These are phyloP conservation scores for Rhizopogon salebrosus DNA, from an alignment of 768 basidiomycete genomes.

Conservation along the genomic window DNA sequence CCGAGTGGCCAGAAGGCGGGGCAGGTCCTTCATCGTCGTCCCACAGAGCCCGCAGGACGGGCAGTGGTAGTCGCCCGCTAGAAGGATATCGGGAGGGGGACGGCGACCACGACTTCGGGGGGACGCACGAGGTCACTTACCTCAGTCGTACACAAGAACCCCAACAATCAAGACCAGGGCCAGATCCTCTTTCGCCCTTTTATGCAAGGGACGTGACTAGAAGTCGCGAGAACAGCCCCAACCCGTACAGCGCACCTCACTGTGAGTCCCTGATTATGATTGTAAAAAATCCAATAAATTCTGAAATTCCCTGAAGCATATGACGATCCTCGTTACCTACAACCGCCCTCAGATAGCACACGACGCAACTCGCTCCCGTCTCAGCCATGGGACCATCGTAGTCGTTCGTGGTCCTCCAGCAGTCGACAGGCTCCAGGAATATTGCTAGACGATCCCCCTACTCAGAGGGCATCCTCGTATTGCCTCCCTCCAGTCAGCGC, in stretches of 20 bases:
- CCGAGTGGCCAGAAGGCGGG: constrained; percentile 39
- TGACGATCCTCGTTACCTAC: constrained; percentile 14
- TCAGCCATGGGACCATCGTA: constrained; percentile 20
- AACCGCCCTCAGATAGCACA: constrained; percentile 12
- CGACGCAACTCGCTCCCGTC: constrained; percentile 22
- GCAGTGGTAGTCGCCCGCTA: constrained; percentile 5
- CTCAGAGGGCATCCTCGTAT: constrained; percentile 15
- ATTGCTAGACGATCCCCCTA: constrained; percentile 12
- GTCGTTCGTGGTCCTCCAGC: constrained; percentile 18
- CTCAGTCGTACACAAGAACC: constrained; percentile 17
- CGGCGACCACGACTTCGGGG: constrained; percentile 10
- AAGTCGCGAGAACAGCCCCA: not conserved
- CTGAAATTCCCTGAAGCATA: not conserved
- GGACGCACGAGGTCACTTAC: constrained; percentile 11
- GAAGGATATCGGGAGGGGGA: constrained; percentile 9
- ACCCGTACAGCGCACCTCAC: not conserved
- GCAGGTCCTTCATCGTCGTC: constrained; percentile 39
- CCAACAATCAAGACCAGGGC: constrained; percentile 17
- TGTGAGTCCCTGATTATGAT: not conserved
- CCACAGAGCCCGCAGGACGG: constrained; percentile 9
- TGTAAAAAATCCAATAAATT: not conserved
- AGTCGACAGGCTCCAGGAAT: constrained; percentile 6
- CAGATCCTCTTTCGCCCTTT: constrained; percentile 7
- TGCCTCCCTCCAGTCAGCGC: constrained; percentile 22
- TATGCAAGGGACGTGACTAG: not conserved